phyloP scores from a whole-genome alignment of 805 yeast species.

The Kuraishia borneana region DNA sequence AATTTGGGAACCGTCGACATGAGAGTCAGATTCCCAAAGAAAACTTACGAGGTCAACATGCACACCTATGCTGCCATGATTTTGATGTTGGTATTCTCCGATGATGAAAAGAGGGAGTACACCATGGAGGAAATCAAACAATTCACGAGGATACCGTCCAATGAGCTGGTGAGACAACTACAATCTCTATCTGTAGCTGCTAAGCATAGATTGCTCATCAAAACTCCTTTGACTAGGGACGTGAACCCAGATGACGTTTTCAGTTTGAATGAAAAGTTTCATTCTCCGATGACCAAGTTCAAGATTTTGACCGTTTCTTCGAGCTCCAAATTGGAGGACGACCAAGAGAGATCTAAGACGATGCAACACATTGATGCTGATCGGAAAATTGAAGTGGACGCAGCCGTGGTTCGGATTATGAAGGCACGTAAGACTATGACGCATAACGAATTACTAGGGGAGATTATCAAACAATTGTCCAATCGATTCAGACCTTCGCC shows the following conservation, averaged over 20 bases:
- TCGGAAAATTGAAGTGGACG: constrained; percentile 61
- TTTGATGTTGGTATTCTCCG: constrained; percentile 54
- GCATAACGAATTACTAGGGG: constrained; percentile 60
- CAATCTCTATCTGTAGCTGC: constrained; percentile 82
- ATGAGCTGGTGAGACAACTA: constrained; percentile 66
- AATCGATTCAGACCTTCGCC: constrained; percentile 63
- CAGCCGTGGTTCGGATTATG: constrained; percentile 84
- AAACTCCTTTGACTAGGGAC: constrained; percentile 65
- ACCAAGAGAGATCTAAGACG: constrained; percentile 40
- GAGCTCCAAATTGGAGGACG: constrained; percentile 34
- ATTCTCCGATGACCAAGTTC: constrained; percentile 55
- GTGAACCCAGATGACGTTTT: constrained; percentile 56
- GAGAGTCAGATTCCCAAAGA: constrained; percentile 53
- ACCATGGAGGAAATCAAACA: constrained; percentile 52
- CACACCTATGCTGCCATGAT: constrained; percentile 76
- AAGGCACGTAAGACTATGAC: constrained; percentile 52
- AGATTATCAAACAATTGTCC: constrained; percentile 46
- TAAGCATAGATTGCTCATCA: constrained; percentile 60
- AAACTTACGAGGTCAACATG: constrained; percentile 68
- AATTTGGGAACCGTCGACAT: constrained; percentile 78
- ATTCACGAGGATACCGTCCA: constrained; percentile 59
- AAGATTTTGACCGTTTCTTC: constrained; percentile 63
- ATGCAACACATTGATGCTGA: constrained; percentile 49
- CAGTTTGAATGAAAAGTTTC: constrained; percentile 55
- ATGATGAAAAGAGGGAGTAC: constrained; percentile 30